These are phyloP conservation scores for Volvox africanus DNA, from an alignment of 139 green algal species.

Conservation along the genomic window DNA sequence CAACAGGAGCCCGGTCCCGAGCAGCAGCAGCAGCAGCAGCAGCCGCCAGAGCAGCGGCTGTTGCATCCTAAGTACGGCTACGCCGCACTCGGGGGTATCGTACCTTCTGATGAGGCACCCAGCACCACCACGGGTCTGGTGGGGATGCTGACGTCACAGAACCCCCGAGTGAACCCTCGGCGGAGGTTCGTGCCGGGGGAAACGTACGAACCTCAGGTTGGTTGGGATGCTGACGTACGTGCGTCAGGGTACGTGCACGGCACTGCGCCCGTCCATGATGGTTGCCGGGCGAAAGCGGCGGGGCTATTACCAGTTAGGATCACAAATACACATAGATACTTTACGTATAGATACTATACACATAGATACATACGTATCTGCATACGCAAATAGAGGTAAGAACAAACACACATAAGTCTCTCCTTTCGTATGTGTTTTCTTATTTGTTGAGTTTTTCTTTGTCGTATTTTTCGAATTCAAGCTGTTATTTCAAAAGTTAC, in stretches of 20 bases:
- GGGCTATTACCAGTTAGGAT: too few species aligned
- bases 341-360: too few species aligned
- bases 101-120: constrained; percentile 6
- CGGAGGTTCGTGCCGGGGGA: constrained; percentile 49
- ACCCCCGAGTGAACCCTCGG: constrained; percentile 48
- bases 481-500: too few species aligned
- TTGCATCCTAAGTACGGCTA: constrained; percentile 50
- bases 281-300: too few species aligned
- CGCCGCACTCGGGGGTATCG: constrained; percentile 45
- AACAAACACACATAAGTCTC: too few species aligned
- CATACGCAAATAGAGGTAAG: too few species aligned
- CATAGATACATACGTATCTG: too few species aligned
- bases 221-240: neutral
- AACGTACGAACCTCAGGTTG: constrained; percentile 56
- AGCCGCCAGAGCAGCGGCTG: neutral
- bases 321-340: too few species aligned
- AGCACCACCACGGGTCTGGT: neutral
- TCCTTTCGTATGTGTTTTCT: too few species aligned
- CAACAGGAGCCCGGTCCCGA: neutral
- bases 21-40: neutral
- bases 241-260: neutral
- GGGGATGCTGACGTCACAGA: neutral
- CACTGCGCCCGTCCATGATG: neutral
- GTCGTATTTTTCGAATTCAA: too few species aligned
- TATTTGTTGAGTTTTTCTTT: too few species aligned